Evolutionary conservation across 2,329 filamentous ascomycete species (phyloP).

Genomic region (Aspergillus candidus): DNA sequence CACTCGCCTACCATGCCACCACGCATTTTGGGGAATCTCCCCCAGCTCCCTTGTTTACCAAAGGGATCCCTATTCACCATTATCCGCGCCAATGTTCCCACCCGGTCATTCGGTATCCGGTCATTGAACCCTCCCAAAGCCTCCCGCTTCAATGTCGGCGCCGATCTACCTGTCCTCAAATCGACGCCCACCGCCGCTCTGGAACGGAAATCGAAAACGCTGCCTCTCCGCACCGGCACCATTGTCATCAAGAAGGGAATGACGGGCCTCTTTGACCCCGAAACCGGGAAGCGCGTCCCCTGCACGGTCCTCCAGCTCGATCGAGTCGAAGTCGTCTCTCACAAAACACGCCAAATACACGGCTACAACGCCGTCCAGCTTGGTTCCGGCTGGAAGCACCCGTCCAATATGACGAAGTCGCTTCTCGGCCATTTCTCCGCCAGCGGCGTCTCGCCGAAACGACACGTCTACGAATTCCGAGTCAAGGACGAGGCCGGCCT

Average conservation of each 20-base stretch:
- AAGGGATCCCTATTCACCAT: slow-evolving; percentile 20
- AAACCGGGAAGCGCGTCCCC: slow-evolving; percentile 68
- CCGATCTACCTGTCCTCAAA: slow-evolving; percentile 47
- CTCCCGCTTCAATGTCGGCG: slow-evolving; percentile 50
- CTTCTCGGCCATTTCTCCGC: slow-evolving; percentile 82
- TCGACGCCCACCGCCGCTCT: slow-evolving; percentile 55
- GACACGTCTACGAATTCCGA: slow-evolving; percentile 77
- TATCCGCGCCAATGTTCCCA: slow-evolving; percentile 17
- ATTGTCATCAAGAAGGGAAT: slow-evolving; percentile 92
- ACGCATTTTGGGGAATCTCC: slow-evolving; percentile 28
- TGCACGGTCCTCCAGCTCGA: slow-evolving; percentile 95
- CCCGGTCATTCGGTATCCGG: slow-evolving; percentile 47
- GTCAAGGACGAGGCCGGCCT: slow-evolving; percentile 70
- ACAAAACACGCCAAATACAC: slow-evolving; percentile 73
- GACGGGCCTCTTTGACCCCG: slow-evolving; percentile 77
- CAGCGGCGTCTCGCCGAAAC: slow-evolving; percentile 76
- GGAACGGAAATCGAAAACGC: slow-evolving; percentile 51
- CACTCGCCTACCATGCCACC: slow-evolving; percentile 26
- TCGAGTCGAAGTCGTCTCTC: slow-evolving; percentile 78
- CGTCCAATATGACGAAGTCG: slow-evolving; percentile 72
- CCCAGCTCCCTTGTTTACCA: slow-evolving; percentile 24
- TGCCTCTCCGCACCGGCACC: slow-evolving; percentile 68
- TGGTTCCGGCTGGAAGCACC: slow-evolving; percentile 67
- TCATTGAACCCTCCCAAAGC: slow-evolving; percentile 51
- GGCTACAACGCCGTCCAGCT: slow-evolving; percentile 95